phyloP scores from a whole-genome alignment of 192 early-diverging fungal genomes.

The Entomortierella parvispora region DNA sequence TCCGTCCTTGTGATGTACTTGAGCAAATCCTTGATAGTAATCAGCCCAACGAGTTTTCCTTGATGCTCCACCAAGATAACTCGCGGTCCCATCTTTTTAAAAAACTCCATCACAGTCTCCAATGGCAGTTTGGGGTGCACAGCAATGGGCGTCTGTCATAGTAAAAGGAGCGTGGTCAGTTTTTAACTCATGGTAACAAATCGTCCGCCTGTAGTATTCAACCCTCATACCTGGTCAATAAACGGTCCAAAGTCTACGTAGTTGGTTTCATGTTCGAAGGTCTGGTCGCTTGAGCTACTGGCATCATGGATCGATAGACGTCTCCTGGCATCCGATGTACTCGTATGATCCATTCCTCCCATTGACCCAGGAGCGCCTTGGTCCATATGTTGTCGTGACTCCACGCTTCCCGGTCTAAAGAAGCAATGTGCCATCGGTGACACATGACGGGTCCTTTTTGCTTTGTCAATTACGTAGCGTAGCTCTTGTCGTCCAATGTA shows the following conservation, averaged over 20 bases:
- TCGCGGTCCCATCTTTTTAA: conserved; percentile 85
- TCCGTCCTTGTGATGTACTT: conserved; percentile 66
- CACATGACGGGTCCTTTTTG: conserved; percentile 54
- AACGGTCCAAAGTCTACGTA: conserved; percentile 63
- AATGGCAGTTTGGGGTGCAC: conserved; percentile 74
- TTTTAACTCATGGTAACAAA: not conserved
- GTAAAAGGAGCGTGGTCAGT: conserved; percentile 41
- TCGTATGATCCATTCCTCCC: conserved; percentile 27
- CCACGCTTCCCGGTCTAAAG: conserved; percentile 54
- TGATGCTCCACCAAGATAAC: conserved; percentile 73
- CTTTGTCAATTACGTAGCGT: conserved; percentile 66
- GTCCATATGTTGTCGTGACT: conserved; percentile 50
- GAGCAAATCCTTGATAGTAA: conserved; percentile 83
- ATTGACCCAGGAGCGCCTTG: conserved; percentile 7
- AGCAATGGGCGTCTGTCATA: conserved; percentile 71
- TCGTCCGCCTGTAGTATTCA: not conserved
- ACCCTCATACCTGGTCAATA: conserved; percentile 58
- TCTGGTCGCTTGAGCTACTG: not conserved
- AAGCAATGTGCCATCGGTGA: conserved; percentile 61
- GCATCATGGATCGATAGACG: not conserved
- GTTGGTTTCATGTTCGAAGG: conserved; percentile 46
- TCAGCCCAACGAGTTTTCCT: conserved; percentile 71
- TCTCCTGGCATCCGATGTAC: conserved; percentile 2
- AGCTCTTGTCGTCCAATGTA: conserved; percentile 75
- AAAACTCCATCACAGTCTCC: conserved; percentile 83